These are phyloP conservation scores for Camillea tinctor DNA, from an alignment of 2,329 filamentous ascomycete species.

Conservation along the genomic window DNA sequence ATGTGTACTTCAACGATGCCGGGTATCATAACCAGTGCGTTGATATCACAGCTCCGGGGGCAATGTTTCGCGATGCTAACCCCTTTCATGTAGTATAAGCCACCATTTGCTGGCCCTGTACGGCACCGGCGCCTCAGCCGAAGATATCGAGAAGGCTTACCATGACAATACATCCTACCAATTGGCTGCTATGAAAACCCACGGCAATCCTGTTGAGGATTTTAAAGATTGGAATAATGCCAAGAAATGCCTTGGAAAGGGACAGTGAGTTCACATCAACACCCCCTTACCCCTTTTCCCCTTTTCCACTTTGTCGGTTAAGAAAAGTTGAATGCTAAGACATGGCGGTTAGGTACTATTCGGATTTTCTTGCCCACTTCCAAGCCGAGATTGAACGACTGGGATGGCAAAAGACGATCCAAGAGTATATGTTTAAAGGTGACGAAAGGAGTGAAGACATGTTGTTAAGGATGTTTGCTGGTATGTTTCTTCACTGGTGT, in stretches of 20 bases:
- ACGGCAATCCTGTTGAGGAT: constrained; percentile 51
- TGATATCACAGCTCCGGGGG: not conserved
- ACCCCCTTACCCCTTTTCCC: too few species aligned
- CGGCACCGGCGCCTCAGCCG: constrained; percentile 65
- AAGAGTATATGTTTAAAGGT: constrained; percentile 67
- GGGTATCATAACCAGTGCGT: constrained; percentile 80
- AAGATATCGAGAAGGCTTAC: constrained; percentile 63
- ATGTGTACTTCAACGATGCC: constrained; percentile 75
- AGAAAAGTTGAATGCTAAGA: constrained; percentile 3
- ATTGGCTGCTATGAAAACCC: constrained; percentile 42
- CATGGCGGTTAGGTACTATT: constrained; percentile 48
- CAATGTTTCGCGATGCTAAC: constrained; percentile 6
- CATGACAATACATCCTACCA: constrained; percentile 67
- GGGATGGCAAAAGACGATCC: constrained; percentile 61
- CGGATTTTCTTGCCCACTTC: constrained; percentile 76
- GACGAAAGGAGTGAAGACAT: constrained; percentile 66
- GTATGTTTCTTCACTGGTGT: constrained; percentile 35
- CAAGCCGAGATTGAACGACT: constrained; percentile 66
- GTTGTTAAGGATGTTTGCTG: constrained; percentile 65
- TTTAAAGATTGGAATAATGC: constrained; percentile 58
- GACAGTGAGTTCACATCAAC: constrained; percentile 26
- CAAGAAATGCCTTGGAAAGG: constrained; percentile 60
- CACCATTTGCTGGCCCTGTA: constrained; percentile 78
- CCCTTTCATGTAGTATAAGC: constrained; percentile 46
- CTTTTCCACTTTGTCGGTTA: not conserved